These are phyloP conservation scores for Coemansia sp. DNA, from an alignment of 192 early-diverging fungal species.

Conservation along the genomic window DNA sequence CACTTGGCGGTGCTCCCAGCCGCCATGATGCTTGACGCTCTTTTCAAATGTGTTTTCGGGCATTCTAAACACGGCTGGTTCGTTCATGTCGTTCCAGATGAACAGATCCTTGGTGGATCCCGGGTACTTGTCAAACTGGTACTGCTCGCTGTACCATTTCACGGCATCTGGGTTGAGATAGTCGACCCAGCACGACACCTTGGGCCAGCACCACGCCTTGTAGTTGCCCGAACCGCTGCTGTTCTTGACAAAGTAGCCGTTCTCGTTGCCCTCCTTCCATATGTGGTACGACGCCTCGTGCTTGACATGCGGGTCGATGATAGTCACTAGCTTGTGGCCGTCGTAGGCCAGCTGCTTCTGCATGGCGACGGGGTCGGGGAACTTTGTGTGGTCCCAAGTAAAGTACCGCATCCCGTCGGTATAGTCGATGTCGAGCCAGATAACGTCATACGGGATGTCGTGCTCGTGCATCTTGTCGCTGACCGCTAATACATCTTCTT, in stretches of 20 bases:
- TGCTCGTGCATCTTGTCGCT: constrained; percentile 85
- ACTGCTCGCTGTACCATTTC: constrained; percentile 79
- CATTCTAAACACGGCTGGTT: constrained; percentile 91
- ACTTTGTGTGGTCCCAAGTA: constrained; percentile 93
- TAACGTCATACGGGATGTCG: constrained; percentile 95
- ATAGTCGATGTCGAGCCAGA: constrained; percentile 99
- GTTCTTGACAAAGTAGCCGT: constrained; percentile 77
- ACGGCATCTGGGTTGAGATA: constrained; percentile 77
- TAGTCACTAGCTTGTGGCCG: constrained; percentile 84
- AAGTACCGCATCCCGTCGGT: constrained; percentile 98
- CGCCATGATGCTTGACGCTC: constrained; percentile 81
- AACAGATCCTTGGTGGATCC: constrained; percentile 78
- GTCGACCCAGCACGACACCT: constrained; percentile 88
- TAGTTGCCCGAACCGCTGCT: constrained; percentile 64
- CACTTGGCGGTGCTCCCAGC: constrained; percentile 90
- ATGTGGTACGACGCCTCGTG: constrained; percentile 71
- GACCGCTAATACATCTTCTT: constrained; percentile 83
- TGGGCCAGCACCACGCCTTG: constrained; percentile 99
- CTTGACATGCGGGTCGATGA: constrained; percentile 98
- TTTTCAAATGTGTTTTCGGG: constrained; percentile 96
- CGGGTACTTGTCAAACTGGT: constrained; percentile 75
- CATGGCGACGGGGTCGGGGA: constrained; percentile 84
- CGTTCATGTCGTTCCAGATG: constrained; percentile 99
- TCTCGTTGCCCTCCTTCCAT: constrained; percentile 74
- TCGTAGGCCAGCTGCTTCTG: constrained; percentile 68